Percentiles rank a stretch among this genome's conserved stretches.
phyloP scores from a whole-genome alignment of 768 basidiomycete species.

The Mycena galericulata region DNA sequence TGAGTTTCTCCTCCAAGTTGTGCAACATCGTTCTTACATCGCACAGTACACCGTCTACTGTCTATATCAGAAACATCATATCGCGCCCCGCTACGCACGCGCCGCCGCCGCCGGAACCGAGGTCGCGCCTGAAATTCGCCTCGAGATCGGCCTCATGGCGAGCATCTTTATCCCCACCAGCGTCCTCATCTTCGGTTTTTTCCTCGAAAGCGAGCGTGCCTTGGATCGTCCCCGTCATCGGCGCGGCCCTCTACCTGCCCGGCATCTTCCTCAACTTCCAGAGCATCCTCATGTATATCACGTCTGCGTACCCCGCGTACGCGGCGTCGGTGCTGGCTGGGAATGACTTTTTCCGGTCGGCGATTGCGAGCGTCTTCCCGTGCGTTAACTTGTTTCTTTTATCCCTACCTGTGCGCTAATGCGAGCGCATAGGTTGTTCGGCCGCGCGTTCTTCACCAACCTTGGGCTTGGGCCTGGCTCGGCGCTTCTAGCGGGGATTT shows the following conservation, averaged over 20 bases:
- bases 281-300: conserved; percentile 42
- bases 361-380: conserved; percentile 38
- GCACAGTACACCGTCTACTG: conserved; percentile 31
- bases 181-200: conserved; percentile 11
- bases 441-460: conserved; percentile 36
- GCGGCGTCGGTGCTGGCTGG: conserved; percentile 41
- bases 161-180: conserved; percentile 6
- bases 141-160: conserved; percentile 41
- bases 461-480: conserved; percentile 40
- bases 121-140: conserved; percentile 43
- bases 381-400: neutral
- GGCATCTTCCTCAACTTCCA: conserved; percentile 47
- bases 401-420: too few relatives aligned
- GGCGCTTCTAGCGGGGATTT: conserved; percentile 39
- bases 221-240: conserved; percentile 20
- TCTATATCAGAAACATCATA: conserved; percentile 30
- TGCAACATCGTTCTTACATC: neutral
- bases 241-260: conserved; percentile 39
- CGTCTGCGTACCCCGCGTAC: conserved; percentile 45
- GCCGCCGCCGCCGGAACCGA: conserved; percentile 12
- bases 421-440: conserved; percentile 32
- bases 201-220: neutral
- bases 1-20: neutral
- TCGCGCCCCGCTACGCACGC: conserved; percentile 8
- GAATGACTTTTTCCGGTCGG: conserved; percentile 42